These are phyloP conservation scores for Hyphopichia wangnamkhiaoensis DNA, from an alignment of 1,139 yeast species.

Conservation along the genomic window DNA sequence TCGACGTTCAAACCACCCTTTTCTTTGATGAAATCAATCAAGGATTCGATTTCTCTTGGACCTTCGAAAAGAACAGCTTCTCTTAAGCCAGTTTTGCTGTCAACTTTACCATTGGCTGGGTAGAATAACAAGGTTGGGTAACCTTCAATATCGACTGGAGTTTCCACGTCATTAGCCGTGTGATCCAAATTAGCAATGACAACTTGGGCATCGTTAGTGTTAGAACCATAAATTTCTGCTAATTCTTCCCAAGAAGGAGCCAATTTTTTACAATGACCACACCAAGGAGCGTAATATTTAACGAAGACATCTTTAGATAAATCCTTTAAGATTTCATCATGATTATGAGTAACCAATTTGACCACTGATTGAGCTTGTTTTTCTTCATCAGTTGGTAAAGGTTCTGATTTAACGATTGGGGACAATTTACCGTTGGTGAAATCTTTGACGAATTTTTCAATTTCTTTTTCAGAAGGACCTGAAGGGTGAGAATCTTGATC, in stretches of 20 bases:
- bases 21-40: constrained; percentile 69
- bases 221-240: constrained; percentile 63
- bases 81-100: constrained; percentile 50
- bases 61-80: constrained; percentile 72
- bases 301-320: constrained; percentile 81
- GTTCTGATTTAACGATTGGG: constrained; percentile 84
- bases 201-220: constrained; percentile 52
- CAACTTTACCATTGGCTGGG: constrained; percentile 84
- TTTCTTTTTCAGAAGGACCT: constrained; percentile 39
- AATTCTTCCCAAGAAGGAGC: constrained; percentile 92
- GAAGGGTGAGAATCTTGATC: constrained; percentile 45
- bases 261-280: constrained; percentile 96
- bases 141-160: constrained; percentile 67
- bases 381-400: constrained; percentile 69
- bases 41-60: constrained; percentile 71
- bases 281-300: constrained; percentile 98
- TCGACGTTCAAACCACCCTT: constrained; percentile 63
- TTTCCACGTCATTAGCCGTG: constrained; percentile 83
- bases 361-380: constrained; percentile 70
- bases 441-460: constrained; percentile 64
- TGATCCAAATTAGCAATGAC: constrained; percentile 87
- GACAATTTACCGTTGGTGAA: constrained; percentile 63
- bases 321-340: constrained; percentile 68
- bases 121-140: constrained; percentile 91
- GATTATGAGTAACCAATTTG: constrained; percentile 84